Base-by-base conservation (phyloP, 352 stramenopile species). In the Phytophthora podocarpi region DNA sequence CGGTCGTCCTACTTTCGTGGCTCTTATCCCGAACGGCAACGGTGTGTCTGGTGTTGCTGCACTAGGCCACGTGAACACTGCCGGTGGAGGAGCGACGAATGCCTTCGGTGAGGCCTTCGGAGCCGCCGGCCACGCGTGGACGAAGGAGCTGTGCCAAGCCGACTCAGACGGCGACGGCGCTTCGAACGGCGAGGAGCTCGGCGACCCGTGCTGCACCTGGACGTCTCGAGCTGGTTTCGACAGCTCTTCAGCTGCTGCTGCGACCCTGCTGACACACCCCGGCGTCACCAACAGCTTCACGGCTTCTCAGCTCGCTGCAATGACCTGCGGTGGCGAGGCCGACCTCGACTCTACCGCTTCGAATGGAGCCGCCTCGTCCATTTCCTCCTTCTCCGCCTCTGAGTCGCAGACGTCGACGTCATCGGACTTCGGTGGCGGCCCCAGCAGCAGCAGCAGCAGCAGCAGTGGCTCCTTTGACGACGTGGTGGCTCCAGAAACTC, bases 131-230 rank as follows among this genome's bases (percentile, higher is more conserved):
- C 46, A 52, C 3, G 48, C 71, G 49, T 95, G 86, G 86, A 92
- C 79, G 2, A 49, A 46, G 1, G 70, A 45, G 18, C 20, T 95
- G 4, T 95, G 86, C 41, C 64, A 90, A 37, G 40, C 45, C 0
- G 86, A 95, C 48, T 87, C 86, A 12, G 86, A 95, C 30, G 65
- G 71, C 8, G 91, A 97, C 47, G 89, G 90, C 2, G 74, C 78
- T 3, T 96, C 84, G 3, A 97, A 97, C 57, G 91, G 91, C 3
- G 71, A 95, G 67, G 91, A 97, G 54, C 72, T 97, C 0, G 90
- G 87, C 9, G 91, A 97, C 52, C 87, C 89, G 10, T 91, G 86
- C 64, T 97, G 91, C 59, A 56, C 59, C 7, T 97, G 87, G 87
- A 64, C 55, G 6, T 9, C 64, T 4, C 31, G 34, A 21, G 35